phyloP scores from a whole-genome alignment of 2,329 filamentous ascomycete species.

The Botrytis byssoidea region DNA sequence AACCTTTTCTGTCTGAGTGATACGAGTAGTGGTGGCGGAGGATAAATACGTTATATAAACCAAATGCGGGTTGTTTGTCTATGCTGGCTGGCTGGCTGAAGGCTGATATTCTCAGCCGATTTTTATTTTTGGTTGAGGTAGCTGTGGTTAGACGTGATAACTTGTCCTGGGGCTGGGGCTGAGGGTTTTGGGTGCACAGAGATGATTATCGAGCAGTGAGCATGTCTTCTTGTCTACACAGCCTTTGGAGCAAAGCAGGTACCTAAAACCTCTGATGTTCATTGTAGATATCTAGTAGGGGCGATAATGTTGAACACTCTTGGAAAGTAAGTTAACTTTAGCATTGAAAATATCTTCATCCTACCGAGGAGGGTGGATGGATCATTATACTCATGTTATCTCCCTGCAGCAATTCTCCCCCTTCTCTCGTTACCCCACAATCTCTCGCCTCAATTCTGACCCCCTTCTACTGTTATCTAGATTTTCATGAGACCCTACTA shows the following conservation, averaged over 20 bases:
- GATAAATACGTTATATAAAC: background rate
- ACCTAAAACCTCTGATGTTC: background rate
- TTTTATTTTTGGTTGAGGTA: background rate
- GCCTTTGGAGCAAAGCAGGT: background rate
- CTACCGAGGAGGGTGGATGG: background rate
- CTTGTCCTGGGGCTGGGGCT: background rate
- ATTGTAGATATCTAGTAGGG: background rate
- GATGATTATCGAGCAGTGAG: background rate
- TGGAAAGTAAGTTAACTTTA: background rate
- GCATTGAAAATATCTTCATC: background rate
- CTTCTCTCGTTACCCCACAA: conserved; percentile 7
- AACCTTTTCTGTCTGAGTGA: background rate
- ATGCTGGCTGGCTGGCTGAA: background rate
- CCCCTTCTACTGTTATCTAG: background rate
- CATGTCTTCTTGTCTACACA: background rate
- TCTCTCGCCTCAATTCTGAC: background rate
- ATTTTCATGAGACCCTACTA: background rate
- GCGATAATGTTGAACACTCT: background rate
- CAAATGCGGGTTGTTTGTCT: background rate
- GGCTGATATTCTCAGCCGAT: background rate
- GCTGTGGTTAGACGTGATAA: background rate
- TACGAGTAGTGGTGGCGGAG: background rate
- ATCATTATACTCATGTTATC: background rate
- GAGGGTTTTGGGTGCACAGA: background rate
- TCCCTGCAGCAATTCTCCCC: background rate